Base-by-base conservation (phyloP, 306 rosid genomes). In the Neltuma alba region DNA sequence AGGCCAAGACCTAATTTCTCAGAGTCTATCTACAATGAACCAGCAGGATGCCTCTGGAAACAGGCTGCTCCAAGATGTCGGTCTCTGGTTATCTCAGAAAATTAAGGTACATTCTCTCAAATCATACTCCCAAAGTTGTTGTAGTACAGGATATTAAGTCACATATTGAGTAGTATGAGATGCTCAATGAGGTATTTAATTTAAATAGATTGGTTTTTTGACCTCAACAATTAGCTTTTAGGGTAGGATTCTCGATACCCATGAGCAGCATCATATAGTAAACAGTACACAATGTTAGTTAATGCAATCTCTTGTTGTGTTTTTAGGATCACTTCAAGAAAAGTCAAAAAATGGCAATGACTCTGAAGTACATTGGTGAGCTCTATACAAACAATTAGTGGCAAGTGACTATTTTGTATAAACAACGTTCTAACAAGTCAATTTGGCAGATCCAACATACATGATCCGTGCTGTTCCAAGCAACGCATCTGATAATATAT, bases 391-490 rank as follows among this genome's bases (percentile, higher is more conserved):
- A n/a, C n/a, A 18, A 28, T 52, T 72, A 0, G 45, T 36, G n/a
- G 28, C 36, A 4, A 28, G 42, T n/a, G 42, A 14, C 21, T 40
- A 21, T 57, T 27, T 23, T 9, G 15, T 18, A 71, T 41, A 20
- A 21, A 8, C 70, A 33, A 41, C 37, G 31, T 18, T 30, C 15
- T 57, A 55, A 45, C 23, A 2, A 44, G 21, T 30, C 38, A 80
- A 16, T 54, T 27, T 47, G 37, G 75, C 89, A 89, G 92, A 89
- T 87, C 91, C 89, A 6, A 89, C 89, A 7, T 89, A 89, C 76
- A 89, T 89, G 91, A 87, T 87, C 76, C 87, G 91, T 36, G 93
- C 91, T 0, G 52, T 89, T 50, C 89, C 88, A 3, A 80, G 93
- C 78, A 89, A 72, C 61, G 85, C 91, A 61, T 85, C 91, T 40